Evolutionary conservation across 1,139 yeast genomes (phyloP), one percentile per base, ranked within the genome.

Genomic region (Blastobotrys apis): DNA sequence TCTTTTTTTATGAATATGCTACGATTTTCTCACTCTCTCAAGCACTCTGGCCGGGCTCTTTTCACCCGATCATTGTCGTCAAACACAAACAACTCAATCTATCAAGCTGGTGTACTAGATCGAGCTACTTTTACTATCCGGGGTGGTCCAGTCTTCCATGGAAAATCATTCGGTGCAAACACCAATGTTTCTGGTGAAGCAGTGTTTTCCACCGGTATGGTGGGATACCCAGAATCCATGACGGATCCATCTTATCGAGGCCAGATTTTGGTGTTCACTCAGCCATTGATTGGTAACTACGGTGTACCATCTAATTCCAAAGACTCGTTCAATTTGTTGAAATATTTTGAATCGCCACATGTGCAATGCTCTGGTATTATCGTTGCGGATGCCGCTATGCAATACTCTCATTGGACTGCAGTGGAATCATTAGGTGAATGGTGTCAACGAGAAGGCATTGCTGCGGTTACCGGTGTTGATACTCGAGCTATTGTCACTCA

Each of bases 361-460:
- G 81, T 86, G 49, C 97, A 92, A 68, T 90, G 97, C 68, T 82
- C 84, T 54, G 98, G 97, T 57, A 87, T 92, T 49, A 95, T 92
- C 41, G 98, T 92, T 38, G 87, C 95, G 33, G 97, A 92, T 62
- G 96, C 80, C 48, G 97, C 98, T 23, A 77, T 90, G 73, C 79
- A 87, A 64, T 87, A 92, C 68, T 86, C 96, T 19, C 98, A 92
- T 67, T 92, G 98, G 98, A 90, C 97, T 34, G 98, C 98, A 3
- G 96, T 92, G 34, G 97, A 92, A 71, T 84, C 95, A 20, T 75
- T 92, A 48, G 86, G 86, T 53, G 86, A 84, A 58, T 92, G 97
- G 97, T 92, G 98, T 72, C 79, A 85, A 67, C 81, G 96, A 63
- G 94, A 88, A 56, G 96, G 95, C 32, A 94, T 92, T 45, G 95